Evolutionary conservation across 1,284 basidiomycete species (phyloP), one percentile per base, ranked within the genome.

Genomic region (Microbotryomycetes sp.): DNA sequence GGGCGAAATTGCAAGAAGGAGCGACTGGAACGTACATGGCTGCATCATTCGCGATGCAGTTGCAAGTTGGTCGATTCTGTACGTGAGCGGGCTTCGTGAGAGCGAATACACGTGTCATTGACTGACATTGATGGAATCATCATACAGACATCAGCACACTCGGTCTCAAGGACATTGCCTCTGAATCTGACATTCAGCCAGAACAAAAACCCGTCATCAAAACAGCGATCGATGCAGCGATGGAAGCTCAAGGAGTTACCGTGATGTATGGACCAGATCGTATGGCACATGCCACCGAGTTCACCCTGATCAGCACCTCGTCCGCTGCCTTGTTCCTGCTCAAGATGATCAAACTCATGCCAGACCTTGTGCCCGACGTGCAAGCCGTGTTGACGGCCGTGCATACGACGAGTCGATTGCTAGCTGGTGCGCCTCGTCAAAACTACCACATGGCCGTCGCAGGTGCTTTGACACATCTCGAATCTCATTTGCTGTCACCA

Each of bases 301-400:
- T 68, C 54, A 68, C 66, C 6, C 30, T 63, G n/a, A 64, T 68
- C 47, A 52, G 45, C 1, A 60, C 62, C 16, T 64, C 62, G 3
- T 61, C 63, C 23, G 54, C 63, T 15, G 66, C 63, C 2, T 59
- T 68, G 12, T 68, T 68, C 56, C 54, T 68, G 4, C 64, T 68
- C 56, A 68, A 68, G 30, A 68, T 68, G 66, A 59, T 65, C 63
- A 68, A 68, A 57, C 60, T 68, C 28, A 48, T 59, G 31, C 66
- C 66, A 4, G 36, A 54, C 15, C 49, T 52, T n/a, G 32, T 50
- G 6, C 42, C 52, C 4, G 46, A 30, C n/a, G 54, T 55, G 1
- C 30, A 50, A 9, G 56, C 63, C 9, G 59, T 61, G 4, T 56
- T 65, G 49, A 59, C 50, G 9, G 66, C 64, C 6, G 57, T 62